Percentiles rank a stretch among this genome's conserved stretches.
phyloP scores from a whole-genome alignment of 805 yeast genomes.

The Grigorovia jiainica region DNA sequence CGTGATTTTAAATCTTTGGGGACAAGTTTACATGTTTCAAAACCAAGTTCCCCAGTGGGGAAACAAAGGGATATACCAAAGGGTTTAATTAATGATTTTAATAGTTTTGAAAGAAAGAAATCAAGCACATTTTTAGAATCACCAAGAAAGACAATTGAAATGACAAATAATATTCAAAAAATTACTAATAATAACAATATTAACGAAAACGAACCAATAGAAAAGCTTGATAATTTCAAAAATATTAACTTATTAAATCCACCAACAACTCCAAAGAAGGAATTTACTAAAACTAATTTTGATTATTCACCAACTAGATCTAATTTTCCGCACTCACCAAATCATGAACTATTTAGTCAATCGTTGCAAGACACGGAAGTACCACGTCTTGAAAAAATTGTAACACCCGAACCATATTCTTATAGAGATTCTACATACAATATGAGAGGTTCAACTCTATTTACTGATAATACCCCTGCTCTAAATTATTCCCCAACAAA shows the following conservation, averaged over 20 bases:
- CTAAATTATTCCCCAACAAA: conserved; percentile 21
- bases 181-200: not conserved
- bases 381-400: not conserved
- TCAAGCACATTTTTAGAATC: not conserved
- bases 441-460: conserved; percentile 3
- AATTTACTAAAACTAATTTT: not conserved
- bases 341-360: not conserved
- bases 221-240: not conserved
- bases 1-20: conserved; percentile 66
- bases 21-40: conserved; percentile 14
- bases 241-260: not conserved
- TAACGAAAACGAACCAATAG: not conserved
- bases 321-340: not conserved
- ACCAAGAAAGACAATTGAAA: not conserved
- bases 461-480: conserved; percentile 10
- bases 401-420: no score
- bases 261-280: not conserved
- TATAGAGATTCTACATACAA: conserved; percentile 12
- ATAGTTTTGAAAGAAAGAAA: conserved; percentile 3
- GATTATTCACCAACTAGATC: not conserved
- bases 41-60: not conserved
- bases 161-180: not conserved
- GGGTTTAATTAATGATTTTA: conserved; percentile 21
- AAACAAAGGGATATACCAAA: conserved; percentile 1
- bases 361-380: not conserved